Evolutionary conservation across 2,329 filamentous ascomycete genomes (phyloP).

Genomic region (Verticillium klebahnii): DNA sequence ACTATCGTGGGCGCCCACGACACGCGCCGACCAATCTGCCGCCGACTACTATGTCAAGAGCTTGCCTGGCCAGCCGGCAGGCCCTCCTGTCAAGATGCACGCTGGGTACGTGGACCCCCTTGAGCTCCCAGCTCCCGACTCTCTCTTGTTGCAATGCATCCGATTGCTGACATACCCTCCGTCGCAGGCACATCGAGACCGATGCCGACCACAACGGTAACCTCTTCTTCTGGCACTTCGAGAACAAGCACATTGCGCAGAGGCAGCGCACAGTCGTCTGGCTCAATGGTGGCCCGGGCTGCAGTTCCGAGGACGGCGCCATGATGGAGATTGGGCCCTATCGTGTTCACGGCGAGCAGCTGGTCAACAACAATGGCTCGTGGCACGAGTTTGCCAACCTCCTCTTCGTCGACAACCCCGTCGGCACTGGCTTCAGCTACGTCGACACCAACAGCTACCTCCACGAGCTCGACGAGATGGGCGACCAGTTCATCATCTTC

Average conservation of each 20-base stretch:
- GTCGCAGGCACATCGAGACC: conserved; percentile 80
- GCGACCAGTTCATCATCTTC: conserved; percentile 80
- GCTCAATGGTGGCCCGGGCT: conserved; percentile 95
- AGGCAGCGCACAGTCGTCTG: conserved; percentile 88
- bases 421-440: conserved; percentile 95
- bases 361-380: conserved; percentile 84
- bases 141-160: conserved; percentile 1
- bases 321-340: conserved; percentile 97
- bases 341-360: conserved; percentile 66
- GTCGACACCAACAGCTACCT: conserved; percentile 86
- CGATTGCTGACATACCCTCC: conserved; percentile 18
- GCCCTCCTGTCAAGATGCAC: conserved; percentile 89
- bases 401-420: conserved; percentile 94
- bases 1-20: conserved; percentile 36
- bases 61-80: conserved; percentile 74
- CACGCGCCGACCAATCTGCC: conserved; percentile 22
- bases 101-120: conserved; percentile 66
- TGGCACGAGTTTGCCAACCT: conserved; percentile 99
- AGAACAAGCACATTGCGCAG: conserved; percentile 93
- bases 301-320: conserved; percentile 94
- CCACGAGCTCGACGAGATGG: conserved; percentile 83
- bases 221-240: conserved; percentile 97
- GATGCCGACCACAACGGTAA: conserved; percentile 82
- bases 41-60: conserved; percentile 87
- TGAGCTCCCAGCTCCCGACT: neutral